Base-by-base conservation (phyloP, 116 monocot species). In the Trichopus zeylanicus region DNA sequence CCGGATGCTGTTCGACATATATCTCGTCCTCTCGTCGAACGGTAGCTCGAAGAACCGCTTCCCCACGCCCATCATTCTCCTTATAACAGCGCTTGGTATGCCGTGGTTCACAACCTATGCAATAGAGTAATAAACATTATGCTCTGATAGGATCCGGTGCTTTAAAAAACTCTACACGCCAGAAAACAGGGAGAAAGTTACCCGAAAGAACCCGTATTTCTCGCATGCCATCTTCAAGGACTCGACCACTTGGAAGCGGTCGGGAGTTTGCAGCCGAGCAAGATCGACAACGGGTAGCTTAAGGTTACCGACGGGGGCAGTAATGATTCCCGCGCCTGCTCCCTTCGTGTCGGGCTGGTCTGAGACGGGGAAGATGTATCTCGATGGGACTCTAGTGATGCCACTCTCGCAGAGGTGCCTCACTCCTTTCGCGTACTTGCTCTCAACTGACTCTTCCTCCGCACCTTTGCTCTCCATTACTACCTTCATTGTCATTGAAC, bases 121-220 rank as follows among this genome's bases (percentile, higher is more conserved):
- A 59, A 46, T 19, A 26, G 6, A 8, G 16, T 15, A 15, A 0
- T 15, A 63, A 23, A 12, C 27, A 33, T 5, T 8, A 4, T 5
- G 4, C 32, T 33, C 32, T 8, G 8, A 33, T n/a, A n/a, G n/a
- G 8, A 33, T 8, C 4, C 8, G 6, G 8, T 5, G 8, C 32
- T 8, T 33, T 5, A 33, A 33, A 5, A 33, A 33, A 33, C 6
- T 33, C 4, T 8, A 5, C 32, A 33, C 4, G 8, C 53, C 31
- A 65, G 0, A 72, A 26, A 7, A 86, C 48, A 48, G 86, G 86
- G 35, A 92, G 60, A 54, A 19, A 13, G 12, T 11, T 65, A 91
- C 86, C 83, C 84, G 87, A 59, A 92, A 92, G 92, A 92, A 84
- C 19, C 92, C 92, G 30, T 75, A 74, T 0, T 87, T 70, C 28